Evolutionary conservation across 192 early-diverging fungal genomes (phyloP), one percentile per base, ranked within the genome.

Genomic region (Borealophlyctis nickersoniae): DNA sequence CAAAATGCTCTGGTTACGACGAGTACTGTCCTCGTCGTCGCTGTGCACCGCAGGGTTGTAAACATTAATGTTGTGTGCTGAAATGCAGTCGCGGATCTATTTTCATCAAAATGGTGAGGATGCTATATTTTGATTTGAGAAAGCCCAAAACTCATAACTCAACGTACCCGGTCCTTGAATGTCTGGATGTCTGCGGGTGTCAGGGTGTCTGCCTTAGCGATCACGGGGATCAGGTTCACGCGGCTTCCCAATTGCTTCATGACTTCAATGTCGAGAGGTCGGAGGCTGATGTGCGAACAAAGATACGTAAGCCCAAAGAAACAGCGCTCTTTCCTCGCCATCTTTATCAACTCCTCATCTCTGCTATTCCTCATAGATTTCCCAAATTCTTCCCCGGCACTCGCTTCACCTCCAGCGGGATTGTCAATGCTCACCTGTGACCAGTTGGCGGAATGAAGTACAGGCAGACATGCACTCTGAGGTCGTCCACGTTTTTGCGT

Each of bases 361-460:
- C n/a, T n/a, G n/a, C n/a, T n/a, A n/a, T n/a, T n/a, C n/a, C n/a
- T n/a, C n/a, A n/a, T n/a, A n/a, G n/a, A n/a, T n/a, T n/a, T n/a
- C n/a, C 19, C 39, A 45, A 19, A 45, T 45, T 45, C 39, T 13
- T 19, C 9, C 39, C 39, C 39, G 39, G n/a, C n/a, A n/a, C n/a
- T 45, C 19, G 39, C 19, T 13, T 45, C 9, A 13, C 39, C 39
- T 45, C 39, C 39, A 45, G 19, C 9, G 39, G 19, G 39, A 45
- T 13, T 45, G 39, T 13, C 19, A n/a, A 22, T 7, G 58, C 71
- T 36, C 65, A 87, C 90, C 89, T 98, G 81, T 98, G 95, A 33
- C 96, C 96, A 56, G 94, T 94, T 48, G 96, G 95, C 50, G 90
- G 93, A 77, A 99, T 95, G 75, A 99, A 99, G 81, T 99, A 99